A percentile compares a stretch with the other conserved stretches of the same genome.
These are phyloP conservation scores for Mortierella claussenii DNA, from an alignment of 192 early-diverging fungal species.

Conservation along the genomic window DNA sequence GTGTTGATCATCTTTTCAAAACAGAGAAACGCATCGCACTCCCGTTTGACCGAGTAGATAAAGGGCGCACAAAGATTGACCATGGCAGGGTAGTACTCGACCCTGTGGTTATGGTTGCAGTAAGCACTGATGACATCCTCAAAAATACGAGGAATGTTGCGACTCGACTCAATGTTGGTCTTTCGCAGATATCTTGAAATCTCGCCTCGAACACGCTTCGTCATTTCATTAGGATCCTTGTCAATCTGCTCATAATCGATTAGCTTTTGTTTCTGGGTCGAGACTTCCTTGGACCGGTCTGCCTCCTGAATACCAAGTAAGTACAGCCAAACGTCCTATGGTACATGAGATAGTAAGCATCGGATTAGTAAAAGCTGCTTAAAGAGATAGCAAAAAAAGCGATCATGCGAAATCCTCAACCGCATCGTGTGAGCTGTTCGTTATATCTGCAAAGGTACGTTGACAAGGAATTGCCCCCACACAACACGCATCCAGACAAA, in stretches of 20 bases:
- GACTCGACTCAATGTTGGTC: constrained; percentile 60
- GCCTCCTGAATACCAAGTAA: constrained; percentile 84
- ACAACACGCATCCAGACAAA: constrained; percentile 1
- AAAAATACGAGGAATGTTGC: constrained; percentile 58
- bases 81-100: constrained; percentile 81
- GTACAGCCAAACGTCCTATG: constrained; percentile 87
- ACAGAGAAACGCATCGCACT: constrained; percentile 84
- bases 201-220: constrained; percentile 86
- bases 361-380: constrained; percentile 2
- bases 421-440: constrained; percentile 6
- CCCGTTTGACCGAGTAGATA: constrained; percentile 75
- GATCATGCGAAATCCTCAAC: constrained; percentile 3
- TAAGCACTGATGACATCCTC: constrained; percentile 91
- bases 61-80: constrained; percentile 87
- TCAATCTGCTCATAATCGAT: constrained; percentile 78
- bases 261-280: constrained; percentile 55
- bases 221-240: constrained; percentile 70
- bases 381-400: neutral
- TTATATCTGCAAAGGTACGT: neutral
- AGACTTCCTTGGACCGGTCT: constrained; percentile 73
- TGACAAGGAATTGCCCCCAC: neutral
- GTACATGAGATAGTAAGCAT: neutral
- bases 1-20: constrained; percentile 81
- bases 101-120: constrained; percentile 78
- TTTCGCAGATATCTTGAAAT: constrained; percentile 71